A percentile compares a stretch with the other conserved stretches of the same genome.
phyloP scores from a whole-genome alignment of 139 green algal genomes.

The Coccomyxa sp. region DNA sequence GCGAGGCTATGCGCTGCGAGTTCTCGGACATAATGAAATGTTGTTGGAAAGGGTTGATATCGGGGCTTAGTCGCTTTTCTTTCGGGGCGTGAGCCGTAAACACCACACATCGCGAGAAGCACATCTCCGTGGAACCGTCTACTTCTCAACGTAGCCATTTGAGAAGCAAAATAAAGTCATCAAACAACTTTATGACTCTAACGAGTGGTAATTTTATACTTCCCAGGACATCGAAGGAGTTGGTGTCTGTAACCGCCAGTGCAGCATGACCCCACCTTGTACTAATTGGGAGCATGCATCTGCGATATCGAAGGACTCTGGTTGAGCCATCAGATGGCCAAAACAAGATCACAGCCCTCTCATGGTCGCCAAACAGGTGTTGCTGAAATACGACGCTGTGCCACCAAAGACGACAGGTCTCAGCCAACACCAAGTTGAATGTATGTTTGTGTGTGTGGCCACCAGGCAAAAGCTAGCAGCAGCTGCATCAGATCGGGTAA shows the following conservation, averaged over 20 bases:
- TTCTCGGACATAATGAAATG: too few relatives aligned
- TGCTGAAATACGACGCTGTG: neutral
- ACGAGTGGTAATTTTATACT: neutral
- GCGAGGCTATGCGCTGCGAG: too few relatives aligned
- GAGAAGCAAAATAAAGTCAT: neutral
- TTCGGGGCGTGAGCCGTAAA: too few relatives aligned
- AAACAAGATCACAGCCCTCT: constrained; percentile 58
- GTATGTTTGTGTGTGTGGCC: neutral
- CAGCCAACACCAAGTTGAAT: neutral
- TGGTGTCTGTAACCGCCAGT: too few relatives aligned
- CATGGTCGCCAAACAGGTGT: constrained; percentile 70
- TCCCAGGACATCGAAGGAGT: neutral
- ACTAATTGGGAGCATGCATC: constrained; percentile 44
- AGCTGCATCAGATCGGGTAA: constrained; percentile 68
- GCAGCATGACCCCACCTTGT: too few relatives aligned
- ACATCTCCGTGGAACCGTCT: too few relatives aligned
- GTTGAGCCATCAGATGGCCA: constrained; percentile 44
- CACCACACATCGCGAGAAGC: too few relatives aligned
- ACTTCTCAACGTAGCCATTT: neutral
- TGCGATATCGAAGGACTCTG: constrained; percentile 56
- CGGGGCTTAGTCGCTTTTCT: too few relatives aligned
- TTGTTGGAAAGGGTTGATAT: too few relatives aligned
- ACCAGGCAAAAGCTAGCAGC: constrained; percentile 64
- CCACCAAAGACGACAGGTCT: neutral
- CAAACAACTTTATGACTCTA: neutral